Conservation (phyloP, 2,329 filamentous ascomycete genomes). For the Xylariaceae sp. region DNA sequence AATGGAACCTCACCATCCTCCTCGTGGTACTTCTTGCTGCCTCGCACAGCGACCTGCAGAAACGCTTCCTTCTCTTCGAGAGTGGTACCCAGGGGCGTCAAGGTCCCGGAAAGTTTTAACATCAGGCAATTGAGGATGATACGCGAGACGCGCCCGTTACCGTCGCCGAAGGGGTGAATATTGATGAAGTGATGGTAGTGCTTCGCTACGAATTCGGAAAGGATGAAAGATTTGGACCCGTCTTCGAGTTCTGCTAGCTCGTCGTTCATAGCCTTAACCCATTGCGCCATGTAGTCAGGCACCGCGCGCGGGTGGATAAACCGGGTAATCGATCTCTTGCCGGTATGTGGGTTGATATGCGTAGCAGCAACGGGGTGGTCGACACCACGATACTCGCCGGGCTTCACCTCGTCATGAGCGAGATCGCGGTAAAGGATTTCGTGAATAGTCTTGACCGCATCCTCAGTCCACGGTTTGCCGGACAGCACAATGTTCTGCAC, state of each 20-base stretch:
- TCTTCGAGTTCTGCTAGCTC: too few species aligned
- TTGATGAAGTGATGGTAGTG: constrained; percentile 32
- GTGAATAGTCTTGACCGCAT: constrained; percentile 13
- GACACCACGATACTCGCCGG: constrained; percentile 25
- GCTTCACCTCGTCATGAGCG: constrained; percentile 37
- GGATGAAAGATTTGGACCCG: too few species aligned
- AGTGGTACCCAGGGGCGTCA: constrained; percentile 13
- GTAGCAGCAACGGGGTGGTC: constrained; percentile 14
- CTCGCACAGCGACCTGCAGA: constrained; percentile 10
- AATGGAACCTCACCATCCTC: constrained; percentile 18
- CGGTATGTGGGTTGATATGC: constrained; percentile 5
- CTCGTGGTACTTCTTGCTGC: constrained; percentile 13
- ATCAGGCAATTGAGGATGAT: constrained; percentile 36
- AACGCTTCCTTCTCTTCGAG: constrained; percentile 16
- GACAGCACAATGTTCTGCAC: constrained; percentile 12
- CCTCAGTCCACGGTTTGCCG: constrained; percentile 9
- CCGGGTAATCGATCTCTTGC: constrained; percentile 9
- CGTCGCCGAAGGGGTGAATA: constrained; percentile 39
- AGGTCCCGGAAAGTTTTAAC: constrained; percentile 26
- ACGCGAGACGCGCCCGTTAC: constrained; percentile 36
- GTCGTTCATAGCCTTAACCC: constrained; percentile 17
- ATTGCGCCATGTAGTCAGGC: constrained; percentile 21
- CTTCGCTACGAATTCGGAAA: constrained; percentile 26
- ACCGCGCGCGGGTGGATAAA: constrained; percentile 24
- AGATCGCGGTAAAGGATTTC: constrained; percentile 9